phyloP scores from a whole-genome alignment of 345 rosid genomes.

The Eutrema heterophyllum region DNA sequence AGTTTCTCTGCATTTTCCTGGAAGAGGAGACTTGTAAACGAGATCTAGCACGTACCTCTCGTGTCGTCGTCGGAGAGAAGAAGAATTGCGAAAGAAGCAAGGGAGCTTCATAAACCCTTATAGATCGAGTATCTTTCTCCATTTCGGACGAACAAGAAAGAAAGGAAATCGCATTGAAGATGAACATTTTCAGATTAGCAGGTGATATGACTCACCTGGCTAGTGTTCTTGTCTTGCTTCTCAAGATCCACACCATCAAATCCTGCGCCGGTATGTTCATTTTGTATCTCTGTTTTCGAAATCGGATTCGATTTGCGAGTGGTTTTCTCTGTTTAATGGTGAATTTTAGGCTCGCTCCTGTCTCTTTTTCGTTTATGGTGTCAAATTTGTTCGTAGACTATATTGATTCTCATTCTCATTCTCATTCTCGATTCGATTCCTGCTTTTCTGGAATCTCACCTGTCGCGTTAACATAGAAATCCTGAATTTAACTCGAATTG shows the following conservation, averaged over 20 bases:
- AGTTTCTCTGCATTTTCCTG: not conserved
- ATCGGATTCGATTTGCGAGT: not conserved
- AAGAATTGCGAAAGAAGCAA: not conserved
- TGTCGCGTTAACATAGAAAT: not conserved
- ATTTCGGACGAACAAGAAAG: not conserved
- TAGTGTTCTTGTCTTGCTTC: conserved; percentile 64
- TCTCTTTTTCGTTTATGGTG: not conserved
- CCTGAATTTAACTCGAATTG: not conserved
- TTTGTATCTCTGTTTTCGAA: not conserved
- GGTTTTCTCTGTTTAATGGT: not conserved
- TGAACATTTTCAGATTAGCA: conserved; percentile 69
- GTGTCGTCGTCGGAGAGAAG: not conserved
- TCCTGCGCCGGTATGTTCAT: conserved; percentile 54
- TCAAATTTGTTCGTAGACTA: not conserved
- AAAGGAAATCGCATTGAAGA: conserved; percentile 1
- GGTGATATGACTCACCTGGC: conserved; percentile 76
- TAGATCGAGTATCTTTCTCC: not conserved
- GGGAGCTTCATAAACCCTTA: not conserved
- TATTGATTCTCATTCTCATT: no score
- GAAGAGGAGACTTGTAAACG: not conserved
- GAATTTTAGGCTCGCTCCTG: not conserved
- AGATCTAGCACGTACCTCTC: conserved; percentile 1
- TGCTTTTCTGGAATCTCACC: not conserved
- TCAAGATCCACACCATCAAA: conserved; percentile 76
- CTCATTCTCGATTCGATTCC: not conserved